These are phyloP conservation scores for Podaxis mareebaensis DNA, from an alignment of 768 basidiomycete genomes.

Conservation along the genomic window DNA sequence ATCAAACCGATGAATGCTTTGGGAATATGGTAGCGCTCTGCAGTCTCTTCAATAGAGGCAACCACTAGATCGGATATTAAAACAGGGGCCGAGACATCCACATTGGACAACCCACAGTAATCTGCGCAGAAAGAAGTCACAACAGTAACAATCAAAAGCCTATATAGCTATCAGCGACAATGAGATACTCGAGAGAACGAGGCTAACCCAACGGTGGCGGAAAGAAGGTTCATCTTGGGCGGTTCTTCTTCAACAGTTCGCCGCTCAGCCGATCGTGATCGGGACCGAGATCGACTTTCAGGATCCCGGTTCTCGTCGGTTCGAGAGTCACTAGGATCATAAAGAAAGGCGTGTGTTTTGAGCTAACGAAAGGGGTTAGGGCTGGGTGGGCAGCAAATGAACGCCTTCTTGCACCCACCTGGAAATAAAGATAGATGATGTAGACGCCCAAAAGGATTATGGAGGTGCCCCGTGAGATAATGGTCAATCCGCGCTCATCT, in stretches of 20 bases:
- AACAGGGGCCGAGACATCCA: background rate
- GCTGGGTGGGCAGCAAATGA: background rate
- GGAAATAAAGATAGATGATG: slow-evolving; percentile 73
- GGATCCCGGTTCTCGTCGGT: background rate
- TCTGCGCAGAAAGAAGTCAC: slow-evolving; percentile 90
- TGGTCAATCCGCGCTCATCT: slow-evolving; percentile 52
- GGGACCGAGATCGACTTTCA: background rate
- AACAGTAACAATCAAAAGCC: slow-evolving; percentile 74
- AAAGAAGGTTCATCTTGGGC: slow-evolving; percentile 67
- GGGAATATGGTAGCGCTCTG: slow-evolving; percentile 75
- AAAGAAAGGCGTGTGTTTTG: slow-evolving; percentile 69
- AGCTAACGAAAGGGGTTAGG: slow-evolving; percentile 43
- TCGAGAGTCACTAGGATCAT: slow-evolving; percentile 31
- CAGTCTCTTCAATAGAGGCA: slow-evolving; percentile 90
- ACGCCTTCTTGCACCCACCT: slow-evolving; percentile 40
- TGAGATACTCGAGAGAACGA: slow-evolving; percentile 9
- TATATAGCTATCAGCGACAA: slow-evolving; percentile 23
- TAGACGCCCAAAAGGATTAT: slow-evolving; percentile 76
- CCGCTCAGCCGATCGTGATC: background rate
- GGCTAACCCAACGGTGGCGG: slow-evolving; percentile 61
- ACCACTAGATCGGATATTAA: slow-evolving; percentile 59
- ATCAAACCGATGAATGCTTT: slow-evolving; percentile 87
- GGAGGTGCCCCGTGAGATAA: slow-evolving; percentile 82
- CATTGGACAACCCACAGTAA: slow-evolving; percentile 53
- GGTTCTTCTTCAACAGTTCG: slow-evolving; percentile 31